Evolutionary conservation across 1,139 yeast genomes (phyloP), one percentile per base, ranked within the genome.

Genomic region (Zygosaccharomyces sapae): DNA sequence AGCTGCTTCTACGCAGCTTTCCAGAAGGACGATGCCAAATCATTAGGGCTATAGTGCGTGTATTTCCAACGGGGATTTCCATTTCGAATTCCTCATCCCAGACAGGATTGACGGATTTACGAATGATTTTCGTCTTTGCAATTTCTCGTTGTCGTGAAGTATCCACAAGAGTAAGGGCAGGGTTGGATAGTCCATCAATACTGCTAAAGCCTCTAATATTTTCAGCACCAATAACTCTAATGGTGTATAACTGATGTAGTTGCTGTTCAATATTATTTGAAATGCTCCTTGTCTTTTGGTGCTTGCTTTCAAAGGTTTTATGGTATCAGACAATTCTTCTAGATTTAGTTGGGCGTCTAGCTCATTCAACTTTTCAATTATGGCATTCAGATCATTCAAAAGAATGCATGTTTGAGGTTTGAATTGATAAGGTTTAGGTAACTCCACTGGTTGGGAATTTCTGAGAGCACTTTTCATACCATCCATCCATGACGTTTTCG

Each of bases 1-100:
- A 86, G 13, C 79, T 75, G 1, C 79, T 74, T 12, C 54, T 46
- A 8, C 49, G 54, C 6, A 59, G 41, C 18, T 48, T 54, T 3
- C 67, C 59, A 20, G 73, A 54, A 18, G 73, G 74, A 44, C 80
- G 85, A 59, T 83, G 86, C 96, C 96, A 88, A 0, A 87, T 80
- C 0, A 86, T 81, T 1, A 80, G 75, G 0, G 80, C 75, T 1
- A 86, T 58, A 1, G 77, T 70, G 13, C 59, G 53, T 44, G 69
- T 59, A 25, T 63, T 60, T 2, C 68, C 58, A 0, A 65, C 64
- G 0, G 66, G 55, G 1, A 71, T 59, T 0, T 77, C 69, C 33
- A 86, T 66, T 60, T 89, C 96, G 62, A 86, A 85, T 48, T 83
- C 86, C 69, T 92, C 97, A 58, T 87, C 87, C 95, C 96, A 92